Evolutionary conservation across 257 asterid species (phyloP).

Genomic region (Gentiana straminea): DNA sequence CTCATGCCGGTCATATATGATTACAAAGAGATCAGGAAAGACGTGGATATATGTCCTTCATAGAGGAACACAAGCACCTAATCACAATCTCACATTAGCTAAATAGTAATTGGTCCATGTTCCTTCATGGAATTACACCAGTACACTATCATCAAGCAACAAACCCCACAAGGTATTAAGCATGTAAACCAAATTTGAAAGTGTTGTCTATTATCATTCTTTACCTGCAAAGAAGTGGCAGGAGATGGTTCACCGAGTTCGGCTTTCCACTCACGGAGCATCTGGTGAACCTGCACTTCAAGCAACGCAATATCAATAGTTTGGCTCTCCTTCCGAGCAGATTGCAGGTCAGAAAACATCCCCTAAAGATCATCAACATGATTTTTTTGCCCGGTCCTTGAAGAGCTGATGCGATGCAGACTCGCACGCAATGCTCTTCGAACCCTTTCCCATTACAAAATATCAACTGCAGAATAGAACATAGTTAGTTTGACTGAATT

Average conservation of each 20-base stretch:
- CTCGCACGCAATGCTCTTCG: slow-evolving; percentile 70
- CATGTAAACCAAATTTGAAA: too few relatives aligned
- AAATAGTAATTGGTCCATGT: too few relatives aligned
- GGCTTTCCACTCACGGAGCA: slow-evolving; percentile 96
- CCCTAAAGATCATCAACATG: slow-evolving; percentile 97
- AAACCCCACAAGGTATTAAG: too few relatives aligned
- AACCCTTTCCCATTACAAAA: slow-evolving; percentile 63
- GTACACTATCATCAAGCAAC: too few relatives aligned
- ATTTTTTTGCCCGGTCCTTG: slow-evolving; percentile 83
- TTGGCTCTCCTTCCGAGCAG: slow-evolving; percentile 93
- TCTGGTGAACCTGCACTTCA: slow-evolving; percentile 94
- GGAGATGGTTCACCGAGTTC: slow-evolving; percentile 95
- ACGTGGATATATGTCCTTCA: not conserved
- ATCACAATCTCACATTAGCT: not conserved
- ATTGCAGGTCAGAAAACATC: slow-evolving; percentile 68
- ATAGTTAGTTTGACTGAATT: slow-evolving; percentile 6
- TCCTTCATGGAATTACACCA: too few relatives aligned
- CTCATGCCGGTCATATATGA: too few relatives aligned
- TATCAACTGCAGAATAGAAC: slow-evolving; percentile 28
- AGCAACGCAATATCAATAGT: slow-evolving; percentile 60
- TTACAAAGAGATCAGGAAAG: too few relatives aligned
- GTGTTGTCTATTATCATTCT: not conserved
- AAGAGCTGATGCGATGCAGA: slow-evolving; percentile 83
- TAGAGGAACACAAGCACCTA: not conserved
- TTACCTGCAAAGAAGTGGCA: slow-evolving; percentile 93